Percentiles rank a stretch among this genome's conserved stretches.
These are phyloP conservation scores for Coemansia sp. DNA, from an alignment of 192 early-diverging fungal genomes.

Conservation along the genomic window DNA sequence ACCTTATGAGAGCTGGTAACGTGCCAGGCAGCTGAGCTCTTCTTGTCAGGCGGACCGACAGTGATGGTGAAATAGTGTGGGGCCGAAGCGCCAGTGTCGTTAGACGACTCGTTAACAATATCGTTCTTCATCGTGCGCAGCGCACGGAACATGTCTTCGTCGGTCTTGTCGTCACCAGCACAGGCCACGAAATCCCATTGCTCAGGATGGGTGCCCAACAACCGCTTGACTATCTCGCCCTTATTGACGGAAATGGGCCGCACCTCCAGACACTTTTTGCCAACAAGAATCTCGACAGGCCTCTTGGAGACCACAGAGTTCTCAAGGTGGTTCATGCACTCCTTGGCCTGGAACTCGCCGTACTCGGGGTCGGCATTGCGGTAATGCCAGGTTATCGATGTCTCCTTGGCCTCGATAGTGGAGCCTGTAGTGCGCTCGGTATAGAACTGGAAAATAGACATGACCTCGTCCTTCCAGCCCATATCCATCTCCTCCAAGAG, in stretches of 20 bases:
- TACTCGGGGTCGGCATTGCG: conserved; percentile 92
- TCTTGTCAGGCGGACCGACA: conserved; percentile 82
- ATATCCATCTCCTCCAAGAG: conserved; percentile 73
- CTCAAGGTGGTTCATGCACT: conserved; percentile 95
- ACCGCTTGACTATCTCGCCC: conserved; percentile 92
- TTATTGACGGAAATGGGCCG: conserved; percentile 93
- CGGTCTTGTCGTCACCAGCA: conserved; percentile 96
- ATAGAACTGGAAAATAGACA: conserved; percentile 91
- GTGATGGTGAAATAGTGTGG: conserved; percentile 69
- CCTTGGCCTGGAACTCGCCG: conserved; percentile 94
- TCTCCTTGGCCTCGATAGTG: conserved; percentile 89
- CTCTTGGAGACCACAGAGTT: conserved; percentile 87
- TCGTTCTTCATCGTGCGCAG: conserved; percentile 43
- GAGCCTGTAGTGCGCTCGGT: conserved; percentile 93
- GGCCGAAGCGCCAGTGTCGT: conserved; percentile 5
- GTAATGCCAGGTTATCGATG: conserved; percentile 96
- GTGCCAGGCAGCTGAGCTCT: conserved; percentile 84
- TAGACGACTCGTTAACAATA: conserved; percentile 4
- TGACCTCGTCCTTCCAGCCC: conserved; percentile 91
- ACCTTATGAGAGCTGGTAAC: conserved; percentile 51
- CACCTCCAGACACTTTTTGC: conserved; percentile 96
- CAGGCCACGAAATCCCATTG: conserved; percentile 88
- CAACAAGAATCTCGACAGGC: conserved; percentile 90
- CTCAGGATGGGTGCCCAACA: conserved; percentile 58
- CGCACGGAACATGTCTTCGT: conserved; percentile 95